Percentiles rank a stretch among this genome's conserved stretches.
These are phyloP conservation scores for Pilatotrama ljubarskyi DNA, from an alignment of 768 basidiomycete species.

Conservation along the genomic window DNA sequence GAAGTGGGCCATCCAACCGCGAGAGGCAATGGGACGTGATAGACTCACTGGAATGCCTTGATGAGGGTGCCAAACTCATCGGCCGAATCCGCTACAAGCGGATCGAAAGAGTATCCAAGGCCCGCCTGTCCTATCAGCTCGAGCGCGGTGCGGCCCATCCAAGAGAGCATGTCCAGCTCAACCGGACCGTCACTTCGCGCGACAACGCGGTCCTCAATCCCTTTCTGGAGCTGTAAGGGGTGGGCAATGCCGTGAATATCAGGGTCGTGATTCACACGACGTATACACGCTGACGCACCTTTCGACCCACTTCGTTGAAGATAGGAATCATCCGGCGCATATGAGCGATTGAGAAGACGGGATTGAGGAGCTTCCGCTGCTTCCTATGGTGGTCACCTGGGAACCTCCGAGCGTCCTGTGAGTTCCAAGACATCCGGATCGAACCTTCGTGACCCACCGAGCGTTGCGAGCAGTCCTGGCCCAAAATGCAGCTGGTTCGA, in stretches of 20 bases:
- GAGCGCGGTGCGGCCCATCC: conserved; percentile 23
- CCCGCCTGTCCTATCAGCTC: conserved; percentile 23
- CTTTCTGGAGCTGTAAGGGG: conserved; percentile 16
- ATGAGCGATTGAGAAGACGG: conserved; percentile 26
- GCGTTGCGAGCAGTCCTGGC: conserved; percentile 13
- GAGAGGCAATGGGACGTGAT: too few relatives aligned
- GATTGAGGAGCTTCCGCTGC: conserved; percentile 26
- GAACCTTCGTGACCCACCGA: neutral
- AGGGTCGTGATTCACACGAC: neutral
- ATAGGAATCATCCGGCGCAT: conserved; percentile 25
- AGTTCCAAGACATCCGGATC: too few relatives aligned
- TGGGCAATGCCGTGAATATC: too few relatives aligned
- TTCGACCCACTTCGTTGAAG: conserved; percentile 18
- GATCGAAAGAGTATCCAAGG: conserved; percentile 23
- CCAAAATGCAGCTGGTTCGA: conserved; percentile 6
- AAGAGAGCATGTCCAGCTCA: conserved; percentile 18
- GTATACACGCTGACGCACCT: neutral
- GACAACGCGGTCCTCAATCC: neutral
- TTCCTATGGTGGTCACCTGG: conserved; percentile 18
- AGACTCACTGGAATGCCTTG: conserved; percentile 21
- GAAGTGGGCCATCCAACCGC: neutral
- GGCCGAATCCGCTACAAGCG: conserved; percentile 4
- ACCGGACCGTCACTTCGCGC: neutral
- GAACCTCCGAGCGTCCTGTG: too few relatives aligned
- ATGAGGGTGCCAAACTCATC: conserved; percentile 19